Evolutionary conservation across 257 asterid genomes (phyloP).

Genomic region (Coffea eugenioides): DNA sequence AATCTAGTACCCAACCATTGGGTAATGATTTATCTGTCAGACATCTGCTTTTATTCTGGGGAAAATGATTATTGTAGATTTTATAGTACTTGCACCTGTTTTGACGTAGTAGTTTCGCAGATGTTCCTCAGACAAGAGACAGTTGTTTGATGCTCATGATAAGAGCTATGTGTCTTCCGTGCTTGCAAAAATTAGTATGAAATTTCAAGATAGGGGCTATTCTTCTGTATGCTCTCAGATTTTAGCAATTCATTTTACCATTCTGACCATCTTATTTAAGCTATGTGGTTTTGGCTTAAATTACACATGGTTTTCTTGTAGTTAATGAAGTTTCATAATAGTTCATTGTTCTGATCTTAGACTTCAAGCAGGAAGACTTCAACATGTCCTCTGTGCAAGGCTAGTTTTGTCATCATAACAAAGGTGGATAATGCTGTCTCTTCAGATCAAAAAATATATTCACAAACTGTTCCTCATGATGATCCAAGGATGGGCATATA

Average conservation of each 20-base stretch:
- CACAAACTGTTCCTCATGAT: constrained; percentile 63
- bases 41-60: not conserved
- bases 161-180: not conserved
- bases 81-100: not conserved
- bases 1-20: not conserved
- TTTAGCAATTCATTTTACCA: not conserved
- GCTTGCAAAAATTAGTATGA: not conserved
- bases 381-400: constrained; percentile 92
- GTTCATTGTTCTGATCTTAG: constrained; percentile 28
- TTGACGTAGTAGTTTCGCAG: not conserved
- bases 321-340: not conserved
- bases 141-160: too few relatives aligned
- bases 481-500: constrained; percentile 42
- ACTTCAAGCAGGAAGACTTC: constrained; percentile 46
- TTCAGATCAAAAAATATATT: constrained; percentile 83
- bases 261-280: not conserved
- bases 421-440: constrained; percentile 63
- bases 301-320: not conserved
- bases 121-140: not conserved
- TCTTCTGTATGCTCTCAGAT: not conserved
- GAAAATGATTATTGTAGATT: not conserved
- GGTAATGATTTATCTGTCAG: not conserved
- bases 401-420: constrained; percentile 64
- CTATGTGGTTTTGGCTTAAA: not conserved
- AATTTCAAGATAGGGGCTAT: not conserved